A percentile compares a stretch with the other conserved stretches of the same genome.
These are phyloP conservation scores for Erodium maritimum DNA, from an alignment of 345 rosid species.

Conservation along the genomic window DNA sequence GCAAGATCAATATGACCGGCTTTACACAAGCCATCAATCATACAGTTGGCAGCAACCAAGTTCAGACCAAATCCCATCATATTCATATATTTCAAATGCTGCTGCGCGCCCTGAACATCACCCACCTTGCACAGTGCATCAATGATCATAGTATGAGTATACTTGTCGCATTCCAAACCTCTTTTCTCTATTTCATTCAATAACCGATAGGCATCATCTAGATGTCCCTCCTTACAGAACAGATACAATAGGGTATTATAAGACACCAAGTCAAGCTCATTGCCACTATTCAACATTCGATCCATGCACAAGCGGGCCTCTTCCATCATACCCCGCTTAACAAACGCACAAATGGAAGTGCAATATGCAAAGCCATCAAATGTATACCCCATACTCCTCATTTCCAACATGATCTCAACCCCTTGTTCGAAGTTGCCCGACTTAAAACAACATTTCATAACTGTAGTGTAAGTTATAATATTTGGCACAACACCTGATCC, in stretches of 20 bases:
- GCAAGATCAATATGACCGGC: slow-evolving; percentile 47
- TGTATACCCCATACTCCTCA: slow-evolving; percentile 55
- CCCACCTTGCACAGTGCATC: slow-evolving; percentile 57
- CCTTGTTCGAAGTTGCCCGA: slow-evolving; percentile 47
- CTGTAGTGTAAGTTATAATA: slow-evolving; percentile 59
- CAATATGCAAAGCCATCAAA: slow-evolving; percentile 74
- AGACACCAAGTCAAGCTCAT: slow-evolving; percentile 55
- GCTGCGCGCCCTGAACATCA: slow-evolving; percentile 37
- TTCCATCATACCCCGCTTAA: slow-evolving; percentile 41
- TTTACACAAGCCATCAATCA: slow-evolving; percentile 65
- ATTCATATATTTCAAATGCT: slow-evolving; percentile 44
- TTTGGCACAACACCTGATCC: slow-evolving; percentile 45
- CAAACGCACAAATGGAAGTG: slow-evolving; percentile 48
- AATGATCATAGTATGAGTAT: slow-evolving; percentile 70
- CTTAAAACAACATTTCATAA: slow-evolving; percentile 52
- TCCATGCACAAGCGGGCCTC: slow-evolving; percentile 30
- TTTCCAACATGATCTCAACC: slow-evolving; percentile 37
- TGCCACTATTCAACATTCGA: slow-evolving; percentile 21
- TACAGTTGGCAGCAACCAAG: slow-evolving; percentile 45
- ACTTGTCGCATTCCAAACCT: slow-evolving; percentile 58
- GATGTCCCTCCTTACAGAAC: slow-evolving; percentile 44
- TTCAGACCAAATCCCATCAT: slow-evolving; percentile 32
- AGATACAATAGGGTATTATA: slow-evolving; percentile 63
- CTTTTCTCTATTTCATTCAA: slow-evolving; percentile 40
- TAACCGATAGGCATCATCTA: slow-evolving; percentile 43